Evolutionary conservation across 768 basidiomycete genomes (phyloP), one percentile per base, ranked within the genome.

Genomic region (Kwoniella pini): DNA sequence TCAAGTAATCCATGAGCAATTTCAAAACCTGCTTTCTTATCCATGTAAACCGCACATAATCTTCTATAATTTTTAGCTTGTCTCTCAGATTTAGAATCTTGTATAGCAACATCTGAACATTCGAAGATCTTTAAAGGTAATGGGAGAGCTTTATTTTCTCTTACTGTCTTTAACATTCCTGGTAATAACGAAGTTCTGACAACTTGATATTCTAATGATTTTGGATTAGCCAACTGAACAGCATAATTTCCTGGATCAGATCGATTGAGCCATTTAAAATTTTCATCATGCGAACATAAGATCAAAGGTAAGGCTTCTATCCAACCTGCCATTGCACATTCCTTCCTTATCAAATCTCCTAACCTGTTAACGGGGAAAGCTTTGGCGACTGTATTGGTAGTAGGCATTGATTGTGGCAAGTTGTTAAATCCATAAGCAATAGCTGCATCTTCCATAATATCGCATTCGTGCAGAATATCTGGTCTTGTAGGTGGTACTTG

Each of bases 391-490:
- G 96, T 98, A 76, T 88, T 94, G 17, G 94, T 96, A 6, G 86
- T 81, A 1, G 96, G 96, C 85, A 99, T 93, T 13, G 85, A 87
- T 69, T 90, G 85, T 1, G 91, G 90, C 26, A 99, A 83, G 70
- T 95, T 96, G 81, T 99, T 97, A 83, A 92, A 98, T 1, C 96
- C 96, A 74, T 94, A 96, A 0, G 93, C 96, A 66, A 99, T 90
- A 10, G 96, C 96, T 1, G 88, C 91, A 65, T 99, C 96, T 76
- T 99, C 96, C 87, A 99, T 89, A 75, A 98, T 85, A 76, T 99
- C 96, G 73, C 94, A 96, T 77, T 98, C 93, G 76, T 99, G 96
- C 55, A 99, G 81, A 67, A 99, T 97, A 75, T 99, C 96, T 1
- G 96, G 93, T 36, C 96, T 86, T n/a, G 93, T 97, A n/a, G 89